phyloP scores from a whole-genome alignment of 495 filamentous ascomycete genomes.

The Xylaria bambusicola region DNA sequence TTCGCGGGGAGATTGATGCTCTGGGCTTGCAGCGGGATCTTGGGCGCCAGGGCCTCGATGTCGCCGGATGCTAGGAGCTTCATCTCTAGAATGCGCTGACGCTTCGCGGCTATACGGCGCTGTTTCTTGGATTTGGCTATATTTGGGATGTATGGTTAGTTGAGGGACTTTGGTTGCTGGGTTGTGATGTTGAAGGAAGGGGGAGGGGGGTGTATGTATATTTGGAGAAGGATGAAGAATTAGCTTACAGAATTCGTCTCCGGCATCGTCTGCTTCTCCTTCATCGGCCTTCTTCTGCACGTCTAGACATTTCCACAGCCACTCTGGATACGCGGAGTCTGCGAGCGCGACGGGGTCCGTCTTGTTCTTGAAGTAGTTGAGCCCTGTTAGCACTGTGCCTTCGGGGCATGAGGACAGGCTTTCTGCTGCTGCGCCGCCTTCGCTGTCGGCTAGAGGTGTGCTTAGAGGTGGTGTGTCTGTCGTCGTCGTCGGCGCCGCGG shows the following conservation, averaged over 20 bases:
- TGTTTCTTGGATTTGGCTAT: conserved; percentile 80
- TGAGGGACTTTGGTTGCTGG: too few relatives aligned
- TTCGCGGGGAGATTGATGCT: conserved; percentile 75
- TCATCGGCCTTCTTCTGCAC: conserved; percentile 48
- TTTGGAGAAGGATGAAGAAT: neutral
- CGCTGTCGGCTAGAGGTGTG: conserved; percentile 21
- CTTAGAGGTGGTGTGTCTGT: conserved; percentile 19
- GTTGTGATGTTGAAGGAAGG: too few relatives aligned
- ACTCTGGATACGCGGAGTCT: conserved; percentile 85
- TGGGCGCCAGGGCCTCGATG: conserved; percentile 63
- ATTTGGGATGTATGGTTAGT: conserved; percentile 1
- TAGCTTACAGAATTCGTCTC: conserved; percentile 74
- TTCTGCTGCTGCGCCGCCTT: conserved; percentile 18
- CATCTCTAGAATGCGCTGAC: conserved; percentile 63
- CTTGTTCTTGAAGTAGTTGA: conserved; percentile 82
- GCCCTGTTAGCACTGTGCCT: conserved; percentile 72
- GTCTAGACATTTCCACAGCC: conserved; percentile 82
- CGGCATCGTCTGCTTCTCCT: conserved; percentile 45
- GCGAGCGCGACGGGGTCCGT: conserved; percentile 72
- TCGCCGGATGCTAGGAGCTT: conserved; percentile 65
- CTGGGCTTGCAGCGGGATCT: conserved; percentile 82
- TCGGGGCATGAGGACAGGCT: conserved; percentile 53
- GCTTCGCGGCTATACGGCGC: conserved; percentile 66
- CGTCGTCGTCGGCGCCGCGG: conserved; percentile 24
- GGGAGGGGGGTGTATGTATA: neutral